phyloP scores from a whole-genome alignment of 768 basidiomycete species.

The Neoboletus brunneissimus region DNA sequence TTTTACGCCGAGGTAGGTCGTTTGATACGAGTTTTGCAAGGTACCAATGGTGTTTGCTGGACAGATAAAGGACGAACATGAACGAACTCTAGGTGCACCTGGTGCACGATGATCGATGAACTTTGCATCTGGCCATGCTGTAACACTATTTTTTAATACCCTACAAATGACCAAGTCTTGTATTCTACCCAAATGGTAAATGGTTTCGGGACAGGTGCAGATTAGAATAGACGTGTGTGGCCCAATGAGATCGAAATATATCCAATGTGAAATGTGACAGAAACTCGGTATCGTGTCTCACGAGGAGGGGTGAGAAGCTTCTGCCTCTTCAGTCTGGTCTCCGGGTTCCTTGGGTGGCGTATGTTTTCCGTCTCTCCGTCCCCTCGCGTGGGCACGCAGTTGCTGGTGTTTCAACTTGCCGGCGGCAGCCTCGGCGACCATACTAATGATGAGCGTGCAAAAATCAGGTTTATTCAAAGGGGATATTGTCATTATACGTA shows the following conservation, averaged over 20 bases:
- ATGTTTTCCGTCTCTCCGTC: slow-evolving; percentile 37
- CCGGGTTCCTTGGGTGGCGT: slow-evolving; percentile 35
- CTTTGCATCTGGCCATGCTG: not conserved
- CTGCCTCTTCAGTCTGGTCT: slow-evolving; percentile 25
- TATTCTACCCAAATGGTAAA: slow-evolving; percentile 17
- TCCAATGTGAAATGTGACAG: slow-evolving; percentile 15
- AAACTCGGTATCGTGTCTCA: slow-evolving; percentile 12
- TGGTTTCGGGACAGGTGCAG: slow-evolving; percentile 12
- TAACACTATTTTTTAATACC: slow-evolving; percentile 19
- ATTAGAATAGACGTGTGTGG: slow-evolving; percentile 20
- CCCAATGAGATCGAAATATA: slow-evolving; percentile 18
- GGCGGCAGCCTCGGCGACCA: slow-evolving; percentile 83
- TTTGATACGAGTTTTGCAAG: not conserved
- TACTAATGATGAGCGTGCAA: slow-evolving; percentile 40
- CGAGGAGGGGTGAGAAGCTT: slow-evolving; percentile 7
- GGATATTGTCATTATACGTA: slow-evolving; percentile 33
- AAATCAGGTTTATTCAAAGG: not conserved
- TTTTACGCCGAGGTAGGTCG: slow-evolving; percentile 52
- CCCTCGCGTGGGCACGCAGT: slow-evolving; percentile 27
- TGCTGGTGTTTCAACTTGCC: slow-evolving; percentile 62
- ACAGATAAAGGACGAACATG: slow-evolving; percentile 27
- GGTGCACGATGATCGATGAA: slow-evolving; percentile 4
- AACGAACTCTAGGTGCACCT: slow-evolving; percentile 9
- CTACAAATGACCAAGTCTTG: slow-evolving; percentile 4
- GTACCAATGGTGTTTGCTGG: not conserved